phyloP scores from a whole-genome alignment of 371 early-diverging fungal genomes.

The Zancudomyces culisetae region DNA sequence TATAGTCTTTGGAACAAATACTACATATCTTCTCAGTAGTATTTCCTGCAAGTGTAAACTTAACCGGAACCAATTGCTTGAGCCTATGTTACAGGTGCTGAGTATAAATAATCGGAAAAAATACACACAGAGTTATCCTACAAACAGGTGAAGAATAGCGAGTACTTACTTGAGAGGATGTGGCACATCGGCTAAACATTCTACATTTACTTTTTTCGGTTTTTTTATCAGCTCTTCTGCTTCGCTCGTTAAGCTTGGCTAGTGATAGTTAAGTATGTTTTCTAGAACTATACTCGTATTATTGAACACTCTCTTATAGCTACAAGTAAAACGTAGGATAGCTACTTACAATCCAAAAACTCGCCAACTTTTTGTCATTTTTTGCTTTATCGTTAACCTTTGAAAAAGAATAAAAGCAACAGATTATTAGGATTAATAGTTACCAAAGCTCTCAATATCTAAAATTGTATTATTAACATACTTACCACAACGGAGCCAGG shows the following conservation, averaged over 20 bases:
- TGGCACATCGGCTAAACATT: not conserved
- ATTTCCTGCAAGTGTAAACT: not conserved
- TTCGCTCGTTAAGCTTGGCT: conserved; percentile 4
- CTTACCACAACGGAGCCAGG: too few relatives aligned
- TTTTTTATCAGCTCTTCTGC: not conserved
- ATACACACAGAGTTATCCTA: not conserved
- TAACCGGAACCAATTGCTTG: conserved; percentile 2
- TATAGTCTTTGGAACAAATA: conserved; percentile 59
- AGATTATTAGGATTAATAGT: too few relatives aligned
- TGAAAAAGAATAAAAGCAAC: too few relatives aligned
- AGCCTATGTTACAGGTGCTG: not conserved
- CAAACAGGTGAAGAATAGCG: not conserved
- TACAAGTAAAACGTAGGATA: not conserved
- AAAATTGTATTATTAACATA: too few relatives aligned
- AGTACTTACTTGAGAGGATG: conserved; percentile 1
- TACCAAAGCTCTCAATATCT: too few relatives aligned
- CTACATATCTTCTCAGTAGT: conserved; percentile 39
- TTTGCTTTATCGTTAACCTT: too few relatives aligned
- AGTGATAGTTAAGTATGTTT: conserved; percentile 1
- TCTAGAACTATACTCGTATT: not conserved
- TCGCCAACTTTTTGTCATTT: conserved; percentile 7
- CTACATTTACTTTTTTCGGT: not conserved
- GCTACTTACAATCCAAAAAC: not conserved
- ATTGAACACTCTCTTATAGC: not conserved
- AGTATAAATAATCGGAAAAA: not conserved